These are phyloP conservation scores for Tricholoma sp. DNA, from an alignment of 768 basidiomycete species.

Conservation along the genomic window DNA sequence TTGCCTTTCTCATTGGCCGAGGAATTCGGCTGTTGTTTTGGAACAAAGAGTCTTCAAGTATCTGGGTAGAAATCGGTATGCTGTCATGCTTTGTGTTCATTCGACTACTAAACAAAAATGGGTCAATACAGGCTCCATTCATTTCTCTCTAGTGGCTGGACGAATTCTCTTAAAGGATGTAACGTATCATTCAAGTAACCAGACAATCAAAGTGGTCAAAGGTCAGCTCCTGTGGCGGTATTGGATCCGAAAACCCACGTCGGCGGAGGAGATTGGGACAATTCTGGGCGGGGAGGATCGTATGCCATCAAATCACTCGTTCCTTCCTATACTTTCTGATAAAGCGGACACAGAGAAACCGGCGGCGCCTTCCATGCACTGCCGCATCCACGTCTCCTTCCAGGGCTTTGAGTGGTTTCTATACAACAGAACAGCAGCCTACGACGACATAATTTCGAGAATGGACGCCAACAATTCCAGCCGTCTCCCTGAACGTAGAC, in stretches of 20 bases:
- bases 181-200: constrained; percentile 87
- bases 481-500: constrained; percentile 33
- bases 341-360: constrained; percentile 23
- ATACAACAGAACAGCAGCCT: constrained; percentile 86
- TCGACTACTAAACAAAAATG: neutral
- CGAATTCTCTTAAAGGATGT: constrained; percentile 86
- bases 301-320: constrained; percentile 24
- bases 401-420: constrained; percentile 92
- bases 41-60: constrained; percentile 70
- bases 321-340: constrained; percentile 2
- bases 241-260: constrained; percentile 80
- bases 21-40: constrained; percentile 70
- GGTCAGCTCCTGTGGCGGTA: constrained; percentile 90
- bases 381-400: constrained; percentile 74
- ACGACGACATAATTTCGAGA: constrained; percentile 79
- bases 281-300: constrained; percentile 48
- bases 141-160: constrained; percentile 85
- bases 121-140: constrained; percentile 65
- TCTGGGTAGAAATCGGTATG: constrained; percentile 80
- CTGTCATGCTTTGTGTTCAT: constrained; percentile 12
- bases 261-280: constrained; percentile 62
- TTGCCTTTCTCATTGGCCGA: constrained; percentile 64
- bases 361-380: constrained; percentile 43
- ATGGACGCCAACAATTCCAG: constrained; percentile 45
- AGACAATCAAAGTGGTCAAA: constrained; percentile 79